Conservation (phyloP, 2,329 filamentous ascomycete species). For the Tolypocladium album region DNA sequence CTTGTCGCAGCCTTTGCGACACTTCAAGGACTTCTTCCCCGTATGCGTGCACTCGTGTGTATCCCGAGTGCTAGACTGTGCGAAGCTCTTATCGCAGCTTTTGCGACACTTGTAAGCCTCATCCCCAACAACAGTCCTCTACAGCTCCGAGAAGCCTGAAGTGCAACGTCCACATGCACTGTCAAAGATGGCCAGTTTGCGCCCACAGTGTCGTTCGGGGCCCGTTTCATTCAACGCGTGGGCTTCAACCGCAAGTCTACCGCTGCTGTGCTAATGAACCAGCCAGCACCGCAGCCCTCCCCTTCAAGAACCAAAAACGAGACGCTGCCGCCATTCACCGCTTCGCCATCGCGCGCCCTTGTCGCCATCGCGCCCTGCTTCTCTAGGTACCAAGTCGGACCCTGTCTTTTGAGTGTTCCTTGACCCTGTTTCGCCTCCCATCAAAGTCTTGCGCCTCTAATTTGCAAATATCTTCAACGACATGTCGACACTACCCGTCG, state of each 20-base stretch:
- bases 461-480: constrained; percentile 70
- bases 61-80: no score
- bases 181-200: not conserved
- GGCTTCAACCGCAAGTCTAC: not conserved
- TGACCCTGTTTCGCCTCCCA: not conserved
- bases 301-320: not conserved
- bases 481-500: constrained; percentile 76
- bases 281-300: not conserved
- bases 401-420: not conserved
- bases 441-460: constrained; percentile 10
- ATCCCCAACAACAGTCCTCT: not conserved
- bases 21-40: no score
- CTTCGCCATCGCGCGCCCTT: not conserved
- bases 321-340: not conserved
- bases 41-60: no score
- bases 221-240: not conserved
- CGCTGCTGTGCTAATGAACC: not conserved
- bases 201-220: not conserved
- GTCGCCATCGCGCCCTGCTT: not conserved
- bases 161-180: not conserved
- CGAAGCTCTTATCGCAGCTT: no score
- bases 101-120: no score
- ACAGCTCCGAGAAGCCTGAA: not conserved
- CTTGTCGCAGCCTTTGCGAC: no score
- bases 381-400: not conserved